Conservation (phyloP, 176 grass and related monocot species). For the Zoysia japonica region DNA sequence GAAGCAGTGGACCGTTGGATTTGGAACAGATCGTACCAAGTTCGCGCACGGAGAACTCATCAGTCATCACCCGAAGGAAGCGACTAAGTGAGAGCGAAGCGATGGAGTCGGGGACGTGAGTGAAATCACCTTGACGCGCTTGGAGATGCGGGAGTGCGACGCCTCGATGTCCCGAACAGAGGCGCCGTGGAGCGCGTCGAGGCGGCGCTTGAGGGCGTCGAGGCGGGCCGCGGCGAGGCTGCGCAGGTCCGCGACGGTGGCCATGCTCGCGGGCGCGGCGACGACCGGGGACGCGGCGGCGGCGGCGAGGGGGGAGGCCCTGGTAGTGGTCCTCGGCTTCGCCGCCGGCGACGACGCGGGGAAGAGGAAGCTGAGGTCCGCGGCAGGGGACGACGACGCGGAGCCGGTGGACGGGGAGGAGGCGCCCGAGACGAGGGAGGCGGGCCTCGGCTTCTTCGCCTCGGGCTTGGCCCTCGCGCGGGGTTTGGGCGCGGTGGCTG, state of each 20-base stretch:
- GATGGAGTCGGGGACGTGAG: neutral
- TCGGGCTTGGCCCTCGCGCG: constrained; percentile 29
- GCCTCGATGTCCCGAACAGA: constrained; percentile 41
- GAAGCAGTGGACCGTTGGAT: neutral
- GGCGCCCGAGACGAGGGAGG: constrained; percentile 28
- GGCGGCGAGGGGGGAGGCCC: constrained; percentile 7
- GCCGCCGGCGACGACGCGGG: neutral
- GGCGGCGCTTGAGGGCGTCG: constrained; percentile 54
- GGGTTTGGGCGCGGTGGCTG: constrained; percentile 17
- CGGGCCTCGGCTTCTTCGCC: constrained; percentile 37
- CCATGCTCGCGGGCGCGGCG: neutral
- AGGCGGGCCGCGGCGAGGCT: constrained; percentile 43
- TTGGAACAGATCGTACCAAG: neutral
- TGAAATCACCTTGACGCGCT: constrained; percentile 59
- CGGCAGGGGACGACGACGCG: neutral
- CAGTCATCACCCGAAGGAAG: neutral
- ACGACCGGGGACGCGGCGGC: neutral
- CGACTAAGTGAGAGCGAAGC: neutral
- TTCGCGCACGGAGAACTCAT: neutral
- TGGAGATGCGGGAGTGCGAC: constrained; percentile 57
- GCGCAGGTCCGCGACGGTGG: constrained; percentile 50
- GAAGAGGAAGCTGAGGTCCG: constrained; percentile 39
- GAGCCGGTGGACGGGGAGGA: constrained; percentile 21
- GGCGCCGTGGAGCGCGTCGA: constrained; percentile 51
- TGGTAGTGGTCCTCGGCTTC: constrained; percentile 8